Evolutionary conservation across 2,329 filamentous ascomycete species (phyloP).

Genomic region (Ophiocordyceps polyrhachis-furcata): DNA sequence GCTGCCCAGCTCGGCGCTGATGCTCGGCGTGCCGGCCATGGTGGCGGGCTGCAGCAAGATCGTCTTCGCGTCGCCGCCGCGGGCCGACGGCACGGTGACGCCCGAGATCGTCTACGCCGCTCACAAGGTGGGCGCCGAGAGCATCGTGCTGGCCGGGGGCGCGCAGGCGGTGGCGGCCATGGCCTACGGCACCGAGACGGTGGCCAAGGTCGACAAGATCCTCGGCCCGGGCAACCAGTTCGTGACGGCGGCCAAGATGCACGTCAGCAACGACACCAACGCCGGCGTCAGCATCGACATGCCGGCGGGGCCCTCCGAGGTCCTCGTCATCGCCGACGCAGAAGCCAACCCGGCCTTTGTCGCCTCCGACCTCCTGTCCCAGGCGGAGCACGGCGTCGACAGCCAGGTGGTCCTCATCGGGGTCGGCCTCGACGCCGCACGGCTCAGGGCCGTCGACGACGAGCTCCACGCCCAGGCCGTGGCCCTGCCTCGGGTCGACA

Average conservation of each 20-base stretch:
- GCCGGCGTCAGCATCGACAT: slow-evolving; percentile 94
- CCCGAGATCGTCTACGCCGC: slow-evolving; percentile 96
- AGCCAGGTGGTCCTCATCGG: slow-evolving; percentile 88
- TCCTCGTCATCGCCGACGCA: slow-evolving; percentile 86
- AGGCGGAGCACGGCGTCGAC: slow-evolving; percentile 93
- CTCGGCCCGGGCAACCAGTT: slow-evolving; percentile 96
- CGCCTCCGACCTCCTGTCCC: slow-evolving; percentile 80
- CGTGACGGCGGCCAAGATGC: slow-evolving; percentile 96
- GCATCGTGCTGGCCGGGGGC: slow-evolving; percentile 87
- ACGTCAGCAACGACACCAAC: slow-evolving; percentile 91
- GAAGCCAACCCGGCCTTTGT: slow-evolving; percentile 85
- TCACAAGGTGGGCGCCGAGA: slow-evolving; percentile 90
- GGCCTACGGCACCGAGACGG: slow-evolving; percentile 89
- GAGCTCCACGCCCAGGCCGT: slow-evolving; percentile 77
- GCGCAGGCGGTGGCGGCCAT: slow-evolving; percentile 91
- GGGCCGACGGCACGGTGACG: slow-evolving; percentile 74
- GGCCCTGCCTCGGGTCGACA: slow-evolving; percentile 76
- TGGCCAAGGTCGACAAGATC: slow-evolving; percentile 97
- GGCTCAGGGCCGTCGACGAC: slow-evolving; percentile 71
- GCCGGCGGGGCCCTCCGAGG: slow-evolving; percentile 91
- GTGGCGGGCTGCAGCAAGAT: slow-evolving; percentile 94
- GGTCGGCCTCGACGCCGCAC: slow-evolving; percentile 53
- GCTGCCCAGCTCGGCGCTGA: slow-evolving; percentile 89
- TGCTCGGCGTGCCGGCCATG: slow-evolving; percentile 95
- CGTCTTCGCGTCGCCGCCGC: slow-evolving; percentile 78